phyloP scores from a whole-genome alignment of 139 green algal species.

The Coelastrella sp. region DNA sequence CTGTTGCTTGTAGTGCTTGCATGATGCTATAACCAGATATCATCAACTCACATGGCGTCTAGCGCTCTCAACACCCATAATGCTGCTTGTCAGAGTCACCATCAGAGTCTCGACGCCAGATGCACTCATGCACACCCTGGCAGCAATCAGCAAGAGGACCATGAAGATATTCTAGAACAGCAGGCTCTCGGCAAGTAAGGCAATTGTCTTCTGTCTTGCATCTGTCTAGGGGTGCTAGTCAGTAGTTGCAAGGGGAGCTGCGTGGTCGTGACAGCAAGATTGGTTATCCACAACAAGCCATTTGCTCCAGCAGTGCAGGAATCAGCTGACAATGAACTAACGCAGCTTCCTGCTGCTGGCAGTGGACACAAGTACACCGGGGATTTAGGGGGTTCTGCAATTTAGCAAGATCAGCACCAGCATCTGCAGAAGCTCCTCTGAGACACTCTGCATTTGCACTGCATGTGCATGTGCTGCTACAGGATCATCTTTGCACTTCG shows the following conservation, averaged over 20 bases:
- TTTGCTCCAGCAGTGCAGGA: no score
- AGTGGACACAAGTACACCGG: not conserved
- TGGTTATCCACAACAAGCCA: no score
- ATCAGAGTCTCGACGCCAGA: not conserved
- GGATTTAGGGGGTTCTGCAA: not conserved
- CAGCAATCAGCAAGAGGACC: slow-evolving; percentile 10
- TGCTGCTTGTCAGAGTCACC: not conserved
- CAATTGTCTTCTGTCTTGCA: not conserved
- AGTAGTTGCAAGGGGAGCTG: no score
- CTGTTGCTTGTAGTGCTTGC: not conserved
- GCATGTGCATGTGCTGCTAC: not conserved
- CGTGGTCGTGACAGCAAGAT: no score
- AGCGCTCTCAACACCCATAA: no score
- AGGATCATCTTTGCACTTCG: slow-evolving; percentile 82
- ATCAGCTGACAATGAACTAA: no score
- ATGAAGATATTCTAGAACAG: slow-evolving; percentile 48
- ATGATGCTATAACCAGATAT: not conserved
- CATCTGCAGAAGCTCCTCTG: not conserved
- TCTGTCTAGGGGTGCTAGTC: not conserved
- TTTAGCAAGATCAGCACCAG: not conserved
- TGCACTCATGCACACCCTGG: not conserved
- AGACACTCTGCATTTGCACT: not conserved
- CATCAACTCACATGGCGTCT: no score
- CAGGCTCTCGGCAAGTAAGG: slow-evolving; percentile 54
- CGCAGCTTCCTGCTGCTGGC: not conserved